These are phyloP conservation scores for Myxozyma lipomycoides DNA, from an alignment of 805 yeast species.

Conservation along the genomic window DNA sequence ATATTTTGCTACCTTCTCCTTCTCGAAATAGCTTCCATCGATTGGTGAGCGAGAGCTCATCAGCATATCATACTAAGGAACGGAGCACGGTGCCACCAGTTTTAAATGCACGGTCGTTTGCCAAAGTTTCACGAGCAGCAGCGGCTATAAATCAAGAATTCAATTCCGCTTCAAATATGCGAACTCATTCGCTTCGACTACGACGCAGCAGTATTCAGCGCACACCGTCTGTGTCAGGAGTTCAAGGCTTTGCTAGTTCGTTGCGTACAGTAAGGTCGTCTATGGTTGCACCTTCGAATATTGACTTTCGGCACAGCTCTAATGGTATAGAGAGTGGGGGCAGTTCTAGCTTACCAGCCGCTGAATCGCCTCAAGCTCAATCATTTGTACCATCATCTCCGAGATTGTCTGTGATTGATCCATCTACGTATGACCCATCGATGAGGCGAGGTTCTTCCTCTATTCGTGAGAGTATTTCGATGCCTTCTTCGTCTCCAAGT, in stretches of 20 bases:
- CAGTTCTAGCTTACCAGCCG: not conserved
- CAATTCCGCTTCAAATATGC: not conserved
- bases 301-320: not conserved
- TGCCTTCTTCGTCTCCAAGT: not conserved
- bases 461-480: not conserved
- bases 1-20: constrained; percentile 3
- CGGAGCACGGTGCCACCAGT: constrained; percentile 2
- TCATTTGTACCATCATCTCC: not conserved
- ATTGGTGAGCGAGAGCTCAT: constrained; percentile 9
- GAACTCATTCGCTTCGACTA: not conserved
- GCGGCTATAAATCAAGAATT: constrained; percentile 1
- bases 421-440: too few species aligned
- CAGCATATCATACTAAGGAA: constrained; percentile 5
- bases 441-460: not conserved
- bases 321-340: not conserved
- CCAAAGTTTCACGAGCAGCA: not conserved
- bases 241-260: constrained; percentile 2
- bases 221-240: not conserved
- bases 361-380: not conserved
- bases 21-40: constrained; percentile 1
- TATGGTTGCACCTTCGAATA: not conserved
- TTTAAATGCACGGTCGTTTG: constrained; percentile 3
- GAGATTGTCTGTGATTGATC: not conserved
- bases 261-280: not conserved
- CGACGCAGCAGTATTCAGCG: constrained; percentile 4